phyloP scores from a whole-genome alignment of 2,329 filamentous ascomycete genomes.

The Verticillium isaacii region DNA sequence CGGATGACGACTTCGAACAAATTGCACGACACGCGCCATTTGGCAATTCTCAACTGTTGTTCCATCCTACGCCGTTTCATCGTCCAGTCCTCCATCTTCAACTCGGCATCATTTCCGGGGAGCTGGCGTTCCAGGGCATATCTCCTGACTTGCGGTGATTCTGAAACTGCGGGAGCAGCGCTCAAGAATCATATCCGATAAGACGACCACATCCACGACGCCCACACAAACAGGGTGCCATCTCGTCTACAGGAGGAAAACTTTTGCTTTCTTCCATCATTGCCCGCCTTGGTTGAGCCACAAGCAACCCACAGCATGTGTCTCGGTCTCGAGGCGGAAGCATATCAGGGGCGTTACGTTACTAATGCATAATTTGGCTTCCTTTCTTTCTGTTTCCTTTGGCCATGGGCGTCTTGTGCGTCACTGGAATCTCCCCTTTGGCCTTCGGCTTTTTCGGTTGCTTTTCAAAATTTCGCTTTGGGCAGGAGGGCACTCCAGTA shows the following conservation, averaged over 20 bases:
- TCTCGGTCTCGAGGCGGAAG: conserved; percentile 4
- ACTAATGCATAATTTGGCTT: conserved; percentile 16
- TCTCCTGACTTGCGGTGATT: conserved; percentile 6
- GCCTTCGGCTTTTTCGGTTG: not conserved
- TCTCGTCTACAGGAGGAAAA: conserved; percentile 4
- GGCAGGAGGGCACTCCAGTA: not conserved
- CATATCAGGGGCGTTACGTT: conserved; percentile 10
- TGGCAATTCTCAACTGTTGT: conserved; percentile 12
- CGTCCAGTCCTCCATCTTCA: not conserved
- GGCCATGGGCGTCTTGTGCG: not conserved
- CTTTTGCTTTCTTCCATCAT: conserved; percentile 1
- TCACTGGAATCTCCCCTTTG: not conserved
- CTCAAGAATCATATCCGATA: not conserved
- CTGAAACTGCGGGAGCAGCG: not conserved
- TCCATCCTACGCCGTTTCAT: conserved; percentile 1
- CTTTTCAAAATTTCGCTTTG: not conserved
- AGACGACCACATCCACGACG: not conserved
- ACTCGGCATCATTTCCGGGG: not conserved
- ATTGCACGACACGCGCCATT: conserved; percentile 1
- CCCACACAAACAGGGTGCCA: not conserved
- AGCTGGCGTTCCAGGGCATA: conserved; percentile 8
- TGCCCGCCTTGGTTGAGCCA: conserved; percentile 8
- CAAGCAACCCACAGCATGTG: conserved; percentile 4
- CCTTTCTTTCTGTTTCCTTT: not conserved
- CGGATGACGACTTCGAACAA: not conserved